Evolutionary conservation across 331 rosid species (phyloP), one percentile per base, ranked within the genome.

Genomic region (Spiraea crenata): DNA sequence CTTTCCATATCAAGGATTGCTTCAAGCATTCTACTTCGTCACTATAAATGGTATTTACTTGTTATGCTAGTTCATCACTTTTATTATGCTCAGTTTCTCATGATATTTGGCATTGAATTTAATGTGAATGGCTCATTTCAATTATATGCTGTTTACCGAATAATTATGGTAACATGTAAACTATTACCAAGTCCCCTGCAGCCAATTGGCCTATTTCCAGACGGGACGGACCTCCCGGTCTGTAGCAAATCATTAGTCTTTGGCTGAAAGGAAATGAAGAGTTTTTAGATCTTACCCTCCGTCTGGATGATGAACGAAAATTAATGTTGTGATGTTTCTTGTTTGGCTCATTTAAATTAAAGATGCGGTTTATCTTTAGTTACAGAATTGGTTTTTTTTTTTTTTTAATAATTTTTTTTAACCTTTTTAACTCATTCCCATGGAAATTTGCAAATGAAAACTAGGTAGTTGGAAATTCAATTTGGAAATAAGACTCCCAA

Each of bases 11-110:
- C 97, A 63, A 85, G 56, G 50, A 87, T 81, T 76, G 42, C 65
- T 78, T 85, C 97, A 34, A 82, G 85, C 73, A 84, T 87, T 72
- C 68, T 91, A 72, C 97, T 91, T 38, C 91, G 88, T 68, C 81
- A 88, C 82, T 70, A 83, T 79, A 87, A 87, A 69, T 91, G 97
- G 97, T 91, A 80, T 65, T 51, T 45, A 63, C 14, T 69, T 61
- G 50, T 65, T 50, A 17, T 40, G 44, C 34, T 57, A 70, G 58
- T 72, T 59, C 9, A 49, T 35, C 34, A 31, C 47, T 35, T 14
- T 57, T 57, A 15, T 40, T n/a, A 10, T 25, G 7, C 12, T 5
- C 10, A 67, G 25, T 49, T 48, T 25, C 41, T 19, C 50, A 69
- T 54, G 3, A 50, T 31, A 31, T 70, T 11, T 25, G 5, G 55